phyloP scores from a whole-genome alignment of 1,139 yeast genomes.

The Hansenula anomala region DNA sequence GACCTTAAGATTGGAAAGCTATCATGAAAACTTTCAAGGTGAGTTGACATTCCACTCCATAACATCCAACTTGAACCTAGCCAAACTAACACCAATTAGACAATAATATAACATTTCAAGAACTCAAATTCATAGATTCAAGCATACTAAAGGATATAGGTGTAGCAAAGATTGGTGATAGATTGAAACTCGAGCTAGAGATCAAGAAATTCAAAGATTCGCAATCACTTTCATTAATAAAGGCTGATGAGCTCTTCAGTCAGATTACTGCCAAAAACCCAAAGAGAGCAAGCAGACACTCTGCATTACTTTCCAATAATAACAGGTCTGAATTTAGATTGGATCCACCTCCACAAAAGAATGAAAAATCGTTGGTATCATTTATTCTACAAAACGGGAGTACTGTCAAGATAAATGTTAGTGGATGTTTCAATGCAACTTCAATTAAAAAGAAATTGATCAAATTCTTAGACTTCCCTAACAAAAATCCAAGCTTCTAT shows the following conservation, averaged over 20 bases:
- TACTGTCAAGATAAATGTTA: slow-evolving; percentile 65
- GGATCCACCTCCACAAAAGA: slow-evolving; percentile 20
- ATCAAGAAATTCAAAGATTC: slow-evolving; percentile 35
- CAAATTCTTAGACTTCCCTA: slow-evolving; percentile 46
- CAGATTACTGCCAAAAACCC: slow-evolving; percentile 29
- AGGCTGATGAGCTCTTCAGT: slow-evolving; percentile 31
- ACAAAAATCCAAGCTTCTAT: slow-evolving; percentile 45
- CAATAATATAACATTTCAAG: slow-evolving; percentile 44
- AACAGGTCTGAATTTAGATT: slow-evolving; percentile 17
- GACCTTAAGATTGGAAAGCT: slow-evolving; percentile 9
- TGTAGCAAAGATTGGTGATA: slow-evolving; percentile 73
- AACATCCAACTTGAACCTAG: too few relatives aligned
- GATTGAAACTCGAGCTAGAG: slow-evolving; percentile 61
- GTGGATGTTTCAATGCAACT: slow-evolving; percentile 78
- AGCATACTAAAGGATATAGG: slow-evolving; percentile 73
- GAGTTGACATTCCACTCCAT: background rate
- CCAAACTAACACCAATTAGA: background rate
- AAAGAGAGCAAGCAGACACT: slow-evolving; percentile 2
- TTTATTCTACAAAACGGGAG: slow-evolving; percentile 76
- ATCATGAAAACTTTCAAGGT: slow-evolving; percentile 8
- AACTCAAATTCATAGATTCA: slow-evolving; percentile 45
- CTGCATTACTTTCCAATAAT: slow-evolving; percentile 13
- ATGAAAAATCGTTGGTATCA: slow-evolving; percentile 26
- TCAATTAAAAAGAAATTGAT: slow-evolving; percentile 71
- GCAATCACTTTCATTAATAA: slow-evolving; percentile 23